Conservation (phyloP, 2,329 filamentous ascomycete species). For the Diaporthe batatas region DNA sequence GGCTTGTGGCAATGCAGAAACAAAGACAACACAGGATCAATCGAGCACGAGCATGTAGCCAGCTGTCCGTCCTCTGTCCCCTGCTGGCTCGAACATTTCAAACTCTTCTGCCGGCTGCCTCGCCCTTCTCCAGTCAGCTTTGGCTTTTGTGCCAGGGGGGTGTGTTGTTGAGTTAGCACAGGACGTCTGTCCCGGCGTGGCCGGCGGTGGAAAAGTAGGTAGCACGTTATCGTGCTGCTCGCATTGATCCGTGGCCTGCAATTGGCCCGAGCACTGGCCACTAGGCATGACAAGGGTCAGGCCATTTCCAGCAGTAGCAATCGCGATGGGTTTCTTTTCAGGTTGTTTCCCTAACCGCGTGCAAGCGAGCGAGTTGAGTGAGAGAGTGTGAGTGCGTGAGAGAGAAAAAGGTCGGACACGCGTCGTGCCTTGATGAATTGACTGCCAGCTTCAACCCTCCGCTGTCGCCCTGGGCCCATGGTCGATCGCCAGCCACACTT, state of each 20-base stretch:
- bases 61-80: background rate
- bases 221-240: background rate
- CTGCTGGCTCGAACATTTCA: background rate
- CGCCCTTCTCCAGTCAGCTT: slow-evolving; percentile 12
- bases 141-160: background rate
- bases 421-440: slow-evolving; percentile 21
- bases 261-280: slow-evolving; percentile 36
- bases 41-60: background rate
- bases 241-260: background rate
- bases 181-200: fast-evolving
- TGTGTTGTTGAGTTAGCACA: background rate
- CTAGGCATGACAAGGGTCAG: slow-evolving; percentile 23
- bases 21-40: background rate
- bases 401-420: slow-evolving; percentile 16
- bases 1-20: background rate
- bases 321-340: slow-evolving; percentile 37
- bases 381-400: slow-evolving; percentile 11
- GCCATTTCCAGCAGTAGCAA: slow-evolving; percentile 36
- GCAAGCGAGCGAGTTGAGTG: slow-evolving; percentile 25
- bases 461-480: background rate
- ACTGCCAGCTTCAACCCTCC: slow-evolving; percentile 8
- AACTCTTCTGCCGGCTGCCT: background rate
- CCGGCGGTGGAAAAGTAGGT: background rate
- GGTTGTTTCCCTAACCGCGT: slow-evolving; percentile 33
- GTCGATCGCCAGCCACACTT: slow-evolving; percentile 10